A percentile compares a stretch with the other conserved stretches of the same genome.
Evolutionary conservation across 768 basidiomycete genomes (phyloP).

Genomic region (Leccinum subgranulosum): DNA sequence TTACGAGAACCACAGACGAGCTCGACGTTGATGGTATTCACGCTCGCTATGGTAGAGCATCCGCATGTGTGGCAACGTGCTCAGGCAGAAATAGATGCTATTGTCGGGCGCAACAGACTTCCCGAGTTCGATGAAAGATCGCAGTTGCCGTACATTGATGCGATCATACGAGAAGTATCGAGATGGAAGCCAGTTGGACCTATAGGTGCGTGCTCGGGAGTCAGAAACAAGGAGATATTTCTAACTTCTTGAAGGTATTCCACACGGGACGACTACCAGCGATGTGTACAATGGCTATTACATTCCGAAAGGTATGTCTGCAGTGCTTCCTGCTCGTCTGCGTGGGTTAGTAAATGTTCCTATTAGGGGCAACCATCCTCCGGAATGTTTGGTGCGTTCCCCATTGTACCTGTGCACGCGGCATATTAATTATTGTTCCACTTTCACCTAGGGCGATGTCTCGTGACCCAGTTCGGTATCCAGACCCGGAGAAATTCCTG

Average conservation of each 20-base stretch:
- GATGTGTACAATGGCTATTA: conserved; percentile 42
- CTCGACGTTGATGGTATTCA: neutral
- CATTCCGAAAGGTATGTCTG: conserved; percentile 44
- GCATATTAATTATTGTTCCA: neutral
- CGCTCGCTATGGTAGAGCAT: neutral
- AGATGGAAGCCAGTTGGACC: neutral
- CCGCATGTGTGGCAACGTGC: neutral
- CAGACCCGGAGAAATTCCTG: neutral
- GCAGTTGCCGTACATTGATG: neutral
- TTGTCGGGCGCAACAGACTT: neutral
- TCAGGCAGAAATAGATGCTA: conserved; percentile 1
- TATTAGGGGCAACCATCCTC: neutral
- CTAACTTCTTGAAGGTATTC: conserved; percentile 3
- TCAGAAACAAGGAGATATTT: no score
- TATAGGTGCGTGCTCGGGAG: neutral
- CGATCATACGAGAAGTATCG: neutral
- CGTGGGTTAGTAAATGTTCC: neutral
- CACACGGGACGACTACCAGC: conserved; percentile 31
- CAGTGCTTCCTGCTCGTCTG: neutral
- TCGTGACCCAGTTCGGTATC: neutral
- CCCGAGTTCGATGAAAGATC: conserved; percentile 3
- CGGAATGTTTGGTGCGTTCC: neutral
- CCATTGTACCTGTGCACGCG: no score
- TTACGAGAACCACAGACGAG: neutral
- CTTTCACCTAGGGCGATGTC: neutral